Conservation (phyloP, 2,329 filamentous ascomycete species). For the Myriangium duriaei region DNA sequence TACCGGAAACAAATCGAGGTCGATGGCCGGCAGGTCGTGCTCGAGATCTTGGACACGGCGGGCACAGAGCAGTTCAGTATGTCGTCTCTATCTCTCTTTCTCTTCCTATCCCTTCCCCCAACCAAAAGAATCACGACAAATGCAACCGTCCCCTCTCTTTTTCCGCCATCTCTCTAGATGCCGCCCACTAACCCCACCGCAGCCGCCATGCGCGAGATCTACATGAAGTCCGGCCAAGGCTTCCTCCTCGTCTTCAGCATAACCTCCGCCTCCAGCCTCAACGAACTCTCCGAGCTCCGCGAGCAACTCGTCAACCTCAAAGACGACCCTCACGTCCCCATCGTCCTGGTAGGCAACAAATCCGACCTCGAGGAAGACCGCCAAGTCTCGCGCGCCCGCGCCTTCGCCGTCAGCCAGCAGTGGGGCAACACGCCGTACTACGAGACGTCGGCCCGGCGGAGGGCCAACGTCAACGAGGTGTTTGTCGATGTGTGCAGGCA, state of each 20-base stretch:
- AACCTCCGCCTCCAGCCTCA: constrained; percentile 69
- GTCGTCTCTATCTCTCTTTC: too few relatives aligned
- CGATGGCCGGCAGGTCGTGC: constrained; percentile 75
- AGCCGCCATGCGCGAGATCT: constrained; percentile 49
- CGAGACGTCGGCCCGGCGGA: constrained; percentile 70
- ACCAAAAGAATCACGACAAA: background rate
- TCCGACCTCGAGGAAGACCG: constrained; percentile 80
- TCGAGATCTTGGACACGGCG: constrained; percentile 86
- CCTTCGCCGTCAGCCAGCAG: constrained; percentile 71
- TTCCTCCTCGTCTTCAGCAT: constrained; percentile 90
- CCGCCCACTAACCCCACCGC: too few relatives aligned
- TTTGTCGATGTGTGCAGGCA: constrained; percentile 41
- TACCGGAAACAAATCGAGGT: constrained; percentile 55
- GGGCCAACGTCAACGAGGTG: constrained; percentile 81
- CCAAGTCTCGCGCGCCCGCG: constrained; percentile 61
- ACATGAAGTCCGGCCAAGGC: constrained; percentile 88
- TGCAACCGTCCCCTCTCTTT: constrained; percentile 10
- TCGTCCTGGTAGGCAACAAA: constrained; percentile 89
- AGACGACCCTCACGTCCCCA: constrained; percentile 57
- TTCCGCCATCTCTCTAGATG: too few relatives aligned
- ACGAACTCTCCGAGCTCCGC: constrained; percentile 66
- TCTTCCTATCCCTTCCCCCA: constrained; percentile 1
- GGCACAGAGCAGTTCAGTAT: constrained; percentile 87
- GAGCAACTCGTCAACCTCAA: constrained; percentile 89
- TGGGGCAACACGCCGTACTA: constrained; percentile 86